Percentiles rank a stretch among this genome's conserved stretches.
phyloP scores from a whole-genome alignment of 768 basidiomycete genomes.

The Thelephora ganbajun region DNA sequence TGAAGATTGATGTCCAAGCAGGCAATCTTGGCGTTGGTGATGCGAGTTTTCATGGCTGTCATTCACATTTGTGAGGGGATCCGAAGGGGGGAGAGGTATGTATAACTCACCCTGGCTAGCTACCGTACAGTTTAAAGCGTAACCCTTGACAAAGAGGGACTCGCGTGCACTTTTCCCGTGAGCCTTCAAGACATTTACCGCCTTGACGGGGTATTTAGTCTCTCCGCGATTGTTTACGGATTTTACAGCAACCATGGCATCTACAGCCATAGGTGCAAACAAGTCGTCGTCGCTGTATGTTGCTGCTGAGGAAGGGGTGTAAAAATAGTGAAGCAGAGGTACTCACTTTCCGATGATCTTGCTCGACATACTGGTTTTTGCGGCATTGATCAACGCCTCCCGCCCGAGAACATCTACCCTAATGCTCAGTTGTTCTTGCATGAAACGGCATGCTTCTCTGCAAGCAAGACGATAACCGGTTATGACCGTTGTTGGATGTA shows the following conservation, averaged over 20 bases:
- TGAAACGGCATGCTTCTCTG: constrained; percentile 92
- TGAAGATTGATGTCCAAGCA: constrained; percentile 97
- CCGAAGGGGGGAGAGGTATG: background rate
- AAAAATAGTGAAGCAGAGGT: background rate
- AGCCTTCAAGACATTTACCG: constrained; percentile 95
- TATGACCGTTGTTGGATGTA: constrained; percentile 98
- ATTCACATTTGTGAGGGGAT: background rate
- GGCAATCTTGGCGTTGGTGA: constrained; percentile 90
- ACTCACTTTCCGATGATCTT: constrained; percentile 95
- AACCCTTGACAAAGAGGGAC: constrained; percentile 88
- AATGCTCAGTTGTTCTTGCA: constrained; percentile 93
- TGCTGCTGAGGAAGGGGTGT: constrained; percentile 1
- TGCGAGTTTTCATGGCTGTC: constrained; percentile 92
- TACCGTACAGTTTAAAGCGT: constrained; percentile 96
- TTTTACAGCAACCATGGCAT: constrained; percentile 96
- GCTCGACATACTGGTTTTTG: constrained; percentile 97
- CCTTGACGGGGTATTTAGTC: constrained; percentile 97
- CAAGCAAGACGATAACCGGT: constrained; percentile 96
- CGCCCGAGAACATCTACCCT: constrained; percentile 88
- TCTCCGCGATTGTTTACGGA: constrained; percentile 90
- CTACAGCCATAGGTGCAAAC: constrained; percentile 97
- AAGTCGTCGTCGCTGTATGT: constrained; percentile 79
- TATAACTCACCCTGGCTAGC: constrained; percentile 82
- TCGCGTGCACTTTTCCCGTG: constrained; percentile 94
- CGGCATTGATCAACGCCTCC: constrained; percentile 88